phyloP scores from a whole-genome alignment of 179 eudicot genomes.

The Monotropa hypopitys region DNA sequence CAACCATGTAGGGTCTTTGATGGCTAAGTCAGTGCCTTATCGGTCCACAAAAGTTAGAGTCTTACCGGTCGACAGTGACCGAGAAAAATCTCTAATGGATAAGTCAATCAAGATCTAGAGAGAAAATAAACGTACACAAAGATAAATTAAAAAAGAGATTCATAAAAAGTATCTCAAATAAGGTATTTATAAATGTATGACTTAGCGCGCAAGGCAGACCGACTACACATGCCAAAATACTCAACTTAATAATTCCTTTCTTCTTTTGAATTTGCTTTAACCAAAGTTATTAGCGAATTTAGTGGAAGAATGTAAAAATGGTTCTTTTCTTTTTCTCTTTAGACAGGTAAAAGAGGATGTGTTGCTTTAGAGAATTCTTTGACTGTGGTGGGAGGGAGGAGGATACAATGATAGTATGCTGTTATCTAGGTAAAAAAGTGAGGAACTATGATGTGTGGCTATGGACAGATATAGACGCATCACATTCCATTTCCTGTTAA shows the following conservation, averaged over 20 bases:
- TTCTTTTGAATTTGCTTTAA: neutral
- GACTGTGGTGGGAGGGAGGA: neutral
- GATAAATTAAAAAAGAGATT: too few relatives aligned
- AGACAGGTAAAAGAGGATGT: neutral
- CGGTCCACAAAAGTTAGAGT: too few relatives aligned
- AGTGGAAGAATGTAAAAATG: conserved; percentile 8
- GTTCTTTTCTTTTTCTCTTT: neutral
- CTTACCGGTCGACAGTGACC: too few relatives aligned
- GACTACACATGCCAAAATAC: neutral
- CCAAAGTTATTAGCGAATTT: neutral
- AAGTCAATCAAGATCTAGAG: too few relatives aligned
- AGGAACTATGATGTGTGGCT: neutral
- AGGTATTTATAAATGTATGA: too few relatives aligned
- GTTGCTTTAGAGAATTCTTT: conserved; percentile 1
- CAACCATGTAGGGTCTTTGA: too few relatives aligned
- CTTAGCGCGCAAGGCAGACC: too few relatives aligned
- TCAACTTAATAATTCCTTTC: neutral
- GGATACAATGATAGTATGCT: neutral
- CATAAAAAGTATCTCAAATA: too few relatives aligned
- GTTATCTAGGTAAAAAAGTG: neutral
- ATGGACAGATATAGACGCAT: neutral
- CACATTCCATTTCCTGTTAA: conserved; percentile 21
- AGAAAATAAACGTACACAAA: too few relatives aligned
- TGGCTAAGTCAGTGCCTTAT: too few relatives aligned
- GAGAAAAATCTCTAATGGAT: too few relatives aligned